Evolutionary conservation across 345 rosid genomes (phyloP), one percentile per base, ranked within the genome.

Genomic region (Populus euphratica): DNA sequence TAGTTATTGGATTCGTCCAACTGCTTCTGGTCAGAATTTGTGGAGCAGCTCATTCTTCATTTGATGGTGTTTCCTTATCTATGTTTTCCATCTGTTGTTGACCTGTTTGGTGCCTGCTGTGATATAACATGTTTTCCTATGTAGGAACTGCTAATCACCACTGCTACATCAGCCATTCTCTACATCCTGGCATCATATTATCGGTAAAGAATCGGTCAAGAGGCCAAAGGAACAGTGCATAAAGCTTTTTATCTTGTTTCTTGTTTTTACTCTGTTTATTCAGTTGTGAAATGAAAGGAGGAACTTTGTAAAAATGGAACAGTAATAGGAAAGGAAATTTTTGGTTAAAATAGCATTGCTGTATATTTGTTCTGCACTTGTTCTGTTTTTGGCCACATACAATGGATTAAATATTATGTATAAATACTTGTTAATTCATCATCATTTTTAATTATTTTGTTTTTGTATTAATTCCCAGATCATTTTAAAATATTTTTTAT

Each of bases 101-200:
- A 38, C 0, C 10, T 6, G 16, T 29, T 4, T 31, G 4, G 31
- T 29, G 43, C 11, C 39, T 21, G 12, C 43, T 27, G 11, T 62
- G 14, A 27, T 64, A 9, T 9, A n/a, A 41, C 13, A n/a, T 20
- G 8, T 56, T 64, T 78, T 61, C 35, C 23, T 47, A 1, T 79
- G 75, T 77, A 79, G 85, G 85, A 82, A 62, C 85, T 76, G 54
- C 44, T 79, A 27, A 77, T 82, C 43, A 82, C 85, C 35, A 8
- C 75, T 68, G 63, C 77, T 0, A 44, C 85, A 21, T 72, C 85
- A 5, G 20, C 73, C 33, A 39, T 82, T 43, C 82, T 82, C 47
- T 82, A 72, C 35, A 76, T 82, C 2, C 70, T 79, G 75, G 82
- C 67, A 62, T 74, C 78, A 35, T 79, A 74, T 38, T 79, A 79